phyloP scores from a whole-genome alignment of 2,329 filamentous ascomycete species.

The Cordyceps cateniannulata region DNA sequence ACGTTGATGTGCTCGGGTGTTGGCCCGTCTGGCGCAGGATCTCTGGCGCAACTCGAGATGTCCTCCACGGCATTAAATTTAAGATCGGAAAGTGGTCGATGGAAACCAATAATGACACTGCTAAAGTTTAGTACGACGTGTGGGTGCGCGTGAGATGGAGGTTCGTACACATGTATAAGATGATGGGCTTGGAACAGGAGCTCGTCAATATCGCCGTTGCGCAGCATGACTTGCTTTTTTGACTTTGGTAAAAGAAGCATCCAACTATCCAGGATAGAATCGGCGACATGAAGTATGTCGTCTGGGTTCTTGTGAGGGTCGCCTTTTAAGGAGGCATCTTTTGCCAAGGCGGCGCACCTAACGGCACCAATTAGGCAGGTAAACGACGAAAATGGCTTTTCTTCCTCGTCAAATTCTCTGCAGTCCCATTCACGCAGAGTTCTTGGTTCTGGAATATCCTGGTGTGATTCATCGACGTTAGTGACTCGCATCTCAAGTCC shows the following conservation, averaged over 20 bases:
- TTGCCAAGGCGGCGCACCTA: conserved; percentile 27
- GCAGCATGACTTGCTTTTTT: conserved; percentile 26
- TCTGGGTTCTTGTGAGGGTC: conserved; percentile 20
- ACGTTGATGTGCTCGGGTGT: conserved; percentile 24
- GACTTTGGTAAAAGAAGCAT: conserved; percentile 28
- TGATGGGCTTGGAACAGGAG: conserved; percentile 25
- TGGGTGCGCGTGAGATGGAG: not conserved
- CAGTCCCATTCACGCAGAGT: conserved; percentile 56
- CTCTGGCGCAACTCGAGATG: conserved; percentile 30
- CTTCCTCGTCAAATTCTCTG: conserved; percentile 51
- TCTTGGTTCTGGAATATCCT: conserved; percentile 23
- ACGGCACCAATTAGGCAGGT: conserved; percentile 61
- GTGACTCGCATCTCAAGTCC: not conserved
- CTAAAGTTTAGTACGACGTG: not conserved
- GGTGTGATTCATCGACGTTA: not conserved
- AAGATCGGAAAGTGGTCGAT: conserved; percentile 33
- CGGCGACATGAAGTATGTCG: conserved; percentile 26
- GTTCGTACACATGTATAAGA: conserved; percentile 20
- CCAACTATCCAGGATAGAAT: conserved; percentile 33
- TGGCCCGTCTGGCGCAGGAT: conserved; percentile 15
- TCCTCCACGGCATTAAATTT: conserved; percentile 31
- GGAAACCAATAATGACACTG: conserved; percentile 29
- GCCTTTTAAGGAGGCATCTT: conserved; percentile 20
- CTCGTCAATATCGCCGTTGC: conserved; percentile 23
- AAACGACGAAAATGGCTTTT: conserved; percentile 55